Evolutionary conservation across 768 basidiomycete genomes (phyloP).

Genomic region (Leccinum ochraceum): DNA sequence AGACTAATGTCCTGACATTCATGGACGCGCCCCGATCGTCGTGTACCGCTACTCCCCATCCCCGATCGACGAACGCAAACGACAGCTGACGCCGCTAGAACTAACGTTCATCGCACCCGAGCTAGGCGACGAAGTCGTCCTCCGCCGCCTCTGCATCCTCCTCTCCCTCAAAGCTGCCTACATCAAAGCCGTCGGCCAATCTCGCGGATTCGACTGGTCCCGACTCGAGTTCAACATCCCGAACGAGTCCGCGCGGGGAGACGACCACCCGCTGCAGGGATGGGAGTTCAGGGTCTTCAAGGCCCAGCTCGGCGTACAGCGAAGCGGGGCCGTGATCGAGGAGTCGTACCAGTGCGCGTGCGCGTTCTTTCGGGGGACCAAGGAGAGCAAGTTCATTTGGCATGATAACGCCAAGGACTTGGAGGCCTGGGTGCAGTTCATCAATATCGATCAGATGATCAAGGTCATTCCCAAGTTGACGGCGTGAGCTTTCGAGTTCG

Average conservation of each 20-base stretch:
- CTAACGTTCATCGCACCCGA: slow-evolving; percentile 51
- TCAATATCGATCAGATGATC: slow-evolving; percentile 79
- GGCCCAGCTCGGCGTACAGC: slow-evolving; percentile 67
- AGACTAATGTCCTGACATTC: not conserved
- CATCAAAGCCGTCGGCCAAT: slow-evolving; percentile 82
- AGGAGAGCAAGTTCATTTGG: slow-evolving; percentile 70
- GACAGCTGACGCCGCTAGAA: slow-evolving; percentile 52
- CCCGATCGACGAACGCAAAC: too few species aligned
- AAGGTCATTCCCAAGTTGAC: slow-evolving; percentile 75
- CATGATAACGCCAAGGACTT: slow-evolving; percentile 65
- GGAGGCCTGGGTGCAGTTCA: slow-evolving; percentile 82
- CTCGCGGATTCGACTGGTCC: slow-evolving; percentile 76
- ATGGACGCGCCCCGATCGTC: not conserved
- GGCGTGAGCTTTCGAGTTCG: slow-evolving; percentile 39
- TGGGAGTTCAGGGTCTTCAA: slow-evolving; percentile 89
- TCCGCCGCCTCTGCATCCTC: slow-evolving; percentile 75
- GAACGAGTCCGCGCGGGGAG: slow-evolving; percentile 59
- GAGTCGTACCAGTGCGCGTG: slow-evolving; percentile 77
- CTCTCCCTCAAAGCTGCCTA: slow-evolving; percentile 81
- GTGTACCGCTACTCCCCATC: not conserved
- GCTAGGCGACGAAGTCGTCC: slow-evolving; percentile 59
- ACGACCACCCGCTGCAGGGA: slow-evolving; percentile 66
- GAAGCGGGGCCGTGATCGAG: slow-evolving; percentile 50
- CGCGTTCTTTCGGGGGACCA: slow-evolving; percentile 72
- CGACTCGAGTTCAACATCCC: slow-evolving; percentile 82